Evolutionary conservation across 768 basidiomycete genomes (phyloP).

Genomic region (Fomitopsis serialis): DNA sequence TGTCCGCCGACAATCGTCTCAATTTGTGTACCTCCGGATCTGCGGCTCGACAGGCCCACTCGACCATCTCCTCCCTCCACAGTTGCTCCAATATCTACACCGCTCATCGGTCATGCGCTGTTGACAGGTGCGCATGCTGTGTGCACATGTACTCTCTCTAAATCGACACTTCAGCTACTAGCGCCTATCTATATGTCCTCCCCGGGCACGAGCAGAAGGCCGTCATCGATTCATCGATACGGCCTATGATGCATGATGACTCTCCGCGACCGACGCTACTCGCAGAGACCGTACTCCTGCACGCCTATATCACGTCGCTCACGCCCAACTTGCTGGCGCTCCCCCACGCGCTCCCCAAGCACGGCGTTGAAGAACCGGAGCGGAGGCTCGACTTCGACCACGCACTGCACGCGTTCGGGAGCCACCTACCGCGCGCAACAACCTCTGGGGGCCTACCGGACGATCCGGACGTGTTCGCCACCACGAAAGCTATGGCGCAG

Average conservation of each 20-base stretch:
- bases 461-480: conserved; percentile 2
- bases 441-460: conserved; percentile 41
- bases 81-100: too few relatives aligned
- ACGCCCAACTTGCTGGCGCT: conserved; percentile 36
- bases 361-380: conserved; percentile 28
- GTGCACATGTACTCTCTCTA: too few relatives aligned
- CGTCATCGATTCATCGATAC: too few relatives aligned
- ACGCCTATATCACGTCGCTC: conserved; percentile 41
- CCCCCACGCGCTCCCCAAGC: conserved; percentile 41
- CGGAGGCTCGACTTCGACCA: conserved; percentile 45
- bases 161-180: too few relatives aligned
- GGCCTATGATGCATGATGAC: conserved; percentile 48
- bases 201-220: conserved; percentile 63
- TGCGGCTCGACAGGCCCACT: too few relatives aligned
- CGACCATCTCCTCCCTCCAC: too few relatives aligned
- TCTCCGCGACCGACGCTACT: conserved; percentile 2
- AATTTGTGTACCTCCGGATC: too few relatives aligned
- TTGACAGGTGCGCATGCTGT: too few relatives aligned
- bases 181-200: too few relatives aligned
- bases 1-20: too few relatives aligned
- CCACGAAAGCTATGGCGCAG: conserved; percentile 3
- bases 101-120: too few relatives aligned
- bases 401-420: conserved; percentile 56
- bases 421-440: conserved; percentile 49
- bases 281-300: conserved; percentile 29